These are phyloP conservation scores for Starmera caribaea DNA, from an alignment of 805 yeast species.

Conservation along the genomic window DNA sequence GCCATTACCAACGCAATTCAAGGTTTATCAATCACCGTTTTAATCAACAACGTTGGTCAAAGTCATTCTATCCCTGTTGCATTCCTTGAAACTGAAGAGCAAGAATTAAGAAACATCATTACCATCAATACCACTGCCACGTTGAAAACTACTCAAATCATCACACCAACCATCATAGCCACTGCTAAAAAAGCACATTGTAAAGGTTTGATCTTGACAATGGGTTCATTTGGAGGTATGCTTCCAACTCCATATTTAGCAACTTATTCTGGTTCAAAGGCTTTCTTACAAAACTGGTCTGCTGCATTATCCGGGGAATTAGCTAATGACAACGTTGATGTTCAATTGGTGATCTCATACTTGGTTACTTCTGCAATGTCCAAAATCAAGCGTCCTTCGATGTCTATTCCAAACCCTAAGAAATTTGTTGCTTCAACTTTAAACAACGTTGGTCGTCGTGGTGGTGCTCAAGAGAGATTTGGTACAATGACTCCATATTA, in stretches of 20 bases:
- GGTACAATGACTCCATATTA: constrained; percentile 88
- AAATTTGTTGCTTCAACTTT: constrained; percentile 69
- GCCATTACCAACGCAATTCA: constrained; percentile 35
- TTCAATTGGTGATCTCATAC: constrained; percentile 76
- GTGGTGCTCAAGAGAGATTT: constrained; percentile 87
- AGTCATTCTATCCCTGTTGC: constrained; percentile 95
- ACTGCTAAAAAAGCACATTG: constrained; percentile 31
- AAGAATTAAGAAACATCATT: constrained; percentile 71
- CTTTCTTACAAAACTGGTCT: constrained; percentile 92
- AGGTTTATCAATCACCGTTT: constrained; percentile 55
- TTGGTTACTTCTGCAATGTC: constrained; percentile 95
- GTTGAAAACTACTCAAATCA: constrained; percentile 69
- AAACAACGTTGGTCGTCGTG: constrained; percentile 64
- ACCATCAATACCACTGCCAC: constrained; percentile 83
- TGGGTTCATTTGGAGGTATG: constrained; percentile 97
- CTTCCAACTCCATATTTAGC: constrained; percentile 89
- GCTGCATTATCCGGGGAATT: constrained; percentile 83
- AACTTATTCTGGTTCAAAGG: constrained; percentile 92
- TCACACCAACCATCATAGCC: constrained; percentile 58
- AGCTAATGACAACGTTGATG: constrained; percentile 61
- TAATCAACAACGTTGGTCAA: constrained; percentile 90
- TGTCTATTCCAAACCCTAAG: constrained; percentile 73
- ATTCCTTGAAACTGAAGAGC: constrained; percentile 65
- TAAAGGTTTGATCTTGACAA: constrained; percentile 77
- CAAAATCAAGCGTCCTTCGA: constrained; percentile 71